Conservation (phyloP, 2,329 filamentous ascomycete genomes). For the Aspergillus sp. region DNA sequence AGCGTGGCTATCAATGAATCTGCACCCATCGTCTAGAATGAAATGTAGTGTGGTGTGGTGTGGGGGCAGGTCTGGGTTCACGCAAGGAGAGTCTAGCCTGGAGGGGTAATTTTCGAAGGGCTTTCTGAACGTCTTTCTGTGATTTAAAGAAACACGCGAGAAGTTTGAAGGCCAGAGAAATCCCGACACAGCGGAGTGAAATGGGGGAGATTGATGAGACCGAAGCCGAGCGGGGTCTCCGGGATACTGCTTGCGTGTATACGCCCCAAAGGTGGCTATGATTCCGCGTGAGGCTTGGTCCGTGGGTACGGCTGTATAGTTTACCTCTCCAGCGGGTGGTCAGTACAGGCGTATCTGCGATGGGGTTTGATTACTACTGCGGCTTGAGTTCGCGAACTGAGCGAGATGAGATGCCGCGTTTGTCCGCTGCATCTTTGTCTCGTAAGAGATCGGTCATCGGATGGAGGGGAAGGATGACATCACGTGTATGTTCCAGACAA, state of each 20-base stretch:
- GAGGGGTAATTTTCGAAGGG: neutral
- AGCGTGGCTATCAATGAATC: constrained; percentile 19
- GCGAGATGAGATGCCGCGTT: neutral
- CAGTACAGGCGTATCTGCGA: neutral
- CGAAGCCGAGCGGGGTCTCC: constrained; percentile 3
- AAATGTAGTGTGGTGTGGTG: neutral
- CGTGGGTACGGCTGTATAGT: neutral
- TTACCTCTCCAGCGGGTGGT: neutral
- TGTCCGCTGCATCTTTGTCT: neutral
- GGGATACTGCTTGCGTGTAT: constrained; percentile 4
- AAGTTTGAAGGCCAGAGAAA: neutral
- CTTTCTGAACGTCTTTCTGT: neutral
- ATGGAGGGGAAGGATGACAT: neutral
- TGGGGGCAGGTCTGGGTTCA: neutral
- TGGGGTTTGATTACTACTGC: no score
- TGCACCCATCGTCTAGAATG: constrained; percentile 21
- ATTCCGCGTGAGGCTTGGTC: neutral
- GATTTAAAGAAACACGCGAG: neutral
- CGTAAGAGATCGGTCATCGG: neutral
- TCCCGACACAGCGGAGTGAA: neutral
- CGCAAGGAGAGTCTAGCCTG: neutral
- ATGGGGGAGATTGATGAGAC: neutral
- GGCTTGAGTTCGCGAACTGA: neutral
- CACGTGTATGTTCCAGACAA: neutral
- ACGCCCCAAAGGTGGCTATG: neutral